These are phyloP conservation scores for Claviceps arundinis DNA, from an alignment of 2,329 filamentous ascomycete species.

Conservation along the genomic window DNA sequence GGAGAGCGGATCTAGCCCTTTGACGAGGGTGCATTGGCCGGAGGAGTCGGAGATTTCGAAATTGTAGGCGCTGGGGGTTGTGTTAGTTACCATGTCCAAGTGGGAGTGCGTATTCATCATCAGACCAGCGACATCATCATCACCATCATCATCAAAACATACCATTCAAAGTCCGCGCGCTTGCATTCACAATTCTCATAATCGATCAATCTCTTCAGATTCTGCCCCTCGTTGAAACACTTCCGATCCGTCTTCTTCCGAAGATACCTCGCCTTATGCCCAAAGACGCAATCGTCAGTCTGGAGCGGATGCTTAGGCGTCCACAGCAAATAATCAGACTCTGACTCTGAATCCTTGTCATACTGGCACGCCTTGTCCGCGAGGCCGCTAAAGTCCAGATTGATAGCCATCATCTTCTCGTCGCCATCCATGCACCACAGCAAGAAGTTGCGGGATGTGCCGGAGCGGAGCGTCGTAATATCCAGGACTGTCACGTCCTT, in stretches of 20 bases:
- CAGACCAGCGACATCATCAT: background rate
- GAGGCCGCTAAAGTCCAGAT: conserved; percentile 78
- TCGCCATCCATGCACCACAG: conserved; percentile 60
- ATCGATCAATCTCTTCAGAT: conserved; percentile 56
- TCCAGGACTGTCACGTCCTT: conserved; percentile 61
- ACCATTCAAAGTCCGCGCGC: conserved; percentile 86
- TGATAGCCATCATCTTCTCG: conserved; percentile 56
- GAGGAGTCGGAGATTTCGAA: conserved; percentile 64
- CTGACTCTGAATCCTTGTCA: conserved; percentile 38
- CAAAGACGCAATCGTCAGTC: conserved; percentile 76
- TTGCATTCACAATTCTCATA: conserved; percentile 74
- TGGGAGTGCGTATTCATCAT: too few species aligned
- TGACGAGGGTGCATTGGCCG: conserved; percentile 64
- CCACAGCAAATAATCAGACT: conserved; percentile 74
- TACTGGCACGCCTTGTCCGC: conserved; percentile 59
- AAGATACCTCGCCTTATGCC: conserved; percentile 77
- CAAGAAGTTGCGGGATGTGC: conserved; percentile 81
- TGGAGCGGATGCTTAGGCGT: conserved; percentile 70
- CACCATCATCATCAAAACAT: conserved; percentile 7
- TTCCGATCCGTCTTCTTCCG: conserved; percentile 69
- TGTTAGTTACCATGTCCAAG: background rate
- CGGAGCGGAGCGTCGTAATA: conserved; percentile 78
- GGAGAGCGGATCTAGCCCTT: conserved; percentile 50
- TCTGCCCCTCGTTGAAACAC: conserved; percentile 68
- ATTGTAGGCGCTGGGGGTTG: conserved; percentile 65